A percentile compares a stretch with the other conserved stretches of the same genome.
Evolutionary conservation across 768 basidiomycete genomes (phyloP).

Genomic region (Russula abietina): DNA sequence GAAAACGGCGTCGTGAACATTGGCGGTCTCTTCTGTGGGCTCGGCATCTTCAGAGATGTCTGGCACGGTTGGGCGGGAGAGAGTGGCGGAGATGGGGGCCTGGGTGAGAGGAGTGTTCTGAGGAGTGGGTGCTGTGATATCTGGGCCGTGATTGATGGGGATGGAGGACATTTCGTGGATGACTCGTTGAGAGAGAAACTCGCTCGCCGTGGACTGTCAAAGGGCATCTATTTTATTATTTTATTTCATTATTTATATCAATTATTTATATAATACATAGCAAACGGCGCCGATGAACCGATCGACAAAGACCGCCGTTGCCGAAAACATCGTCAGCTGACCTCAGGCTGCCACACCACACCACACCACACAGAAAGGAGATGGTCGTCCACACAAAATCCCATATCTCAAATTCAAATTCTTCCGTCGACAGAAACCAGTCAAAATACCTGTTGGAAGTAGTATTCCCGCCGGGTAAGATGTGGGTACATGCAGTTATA

Average conservation of each 20-base stretch:
- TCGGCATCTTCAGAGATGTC: conserved; percentile 82
- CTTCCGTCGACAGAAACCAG: too few species aligned
- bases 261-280: not conserved
- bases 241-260: not conserved
- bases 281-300: conserved; percentile 1
- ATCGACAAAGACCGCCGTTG: not conserved
- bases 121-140: conserved; percentile 84
- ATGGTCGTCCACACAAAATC: conserved; percentile 44
- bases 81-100: conserved; percentile 70
- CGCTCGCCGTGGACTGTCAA: not conserved
- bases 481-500: too few species aligned
- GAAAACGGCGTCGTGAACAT: too few species aligned
- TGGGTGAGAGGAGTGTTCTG: conserved; percentile 86
- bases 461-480: too few species aligned
- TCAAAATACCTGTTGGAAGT: too few species aligned
- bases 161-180: conserved; percentile 57
- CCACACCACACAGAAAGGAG: too few species aligned
- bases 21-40: conserved; percentile 54
- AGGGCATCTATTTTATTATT: not conserved
- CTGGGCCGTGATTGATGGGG: conserved; percentile 46
- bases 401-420: too few species aligned
- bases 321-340: not conserved
- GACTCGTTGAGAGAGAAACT: not conserved
- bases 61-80: conserved; percentile 84
- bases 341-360: not conserved